Evolutionary conservation across 257 asterid genomes (phyloP), one percentile per base, ranked within the genome.

Genomic region (Solanum appendiculatum): DNA sequence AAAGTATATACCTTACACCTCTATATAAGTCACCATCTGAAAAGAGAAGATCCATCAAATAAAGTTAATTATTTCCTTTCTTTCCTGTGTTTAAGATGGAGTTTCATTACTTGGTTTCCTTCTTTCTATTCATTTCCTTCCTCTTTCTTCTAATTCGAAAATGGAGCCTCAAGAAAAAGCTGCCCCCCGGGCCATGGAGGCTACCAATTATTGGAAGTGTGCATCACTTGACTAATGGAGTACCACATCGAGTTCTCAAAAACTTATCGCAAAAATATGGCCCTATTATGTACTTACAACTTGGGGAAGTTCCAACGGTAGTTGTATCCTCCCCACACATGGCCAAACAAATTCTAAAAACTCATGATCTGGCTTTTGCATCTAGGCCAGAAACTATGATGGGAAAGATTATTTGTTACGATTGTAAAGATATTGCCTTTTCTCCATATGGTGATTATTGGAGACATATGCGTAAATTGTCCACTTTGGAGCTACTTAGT

Each of bases 301-400:
- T 36, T 2, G 81, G 48, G 29, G 18, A 73, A 73, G 48, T 36
- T 73, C 51, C 86, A 3, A 9, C 90, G 0, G 7, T 90, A 6
- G 56, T 89, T 11, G 63, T 63, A n/a, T 73, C 81, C 42, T 73
- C 31, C 12, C 18, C 29, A 20, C 25, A 23, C n/a, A 73, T 73
- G 81, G 7, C 31, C 7, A 73, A 73, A 73, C 29, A 73, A 73
- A 20, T 73, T 73, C 7, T 73, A 21, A 73, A 37, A 73, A 73
- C 31, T 10, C 48, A 36, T 23, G 48, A 72, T 73, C 20, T 73
- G 1, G 81, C 48, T 5, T 86, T 88, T 63, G 94, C 94, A 0
- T 88, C 87, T 40, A 86, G 92, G 86, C 91, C 92, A 1, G 8
- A 63, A 63, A 63, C 8, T 3, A 63, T 25, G 70, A n/a, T 63